phyloP scores from a whole-genome alignment of 2,329 filamentous ascomycete species.

The Delphinella strobiligena region DNA sequence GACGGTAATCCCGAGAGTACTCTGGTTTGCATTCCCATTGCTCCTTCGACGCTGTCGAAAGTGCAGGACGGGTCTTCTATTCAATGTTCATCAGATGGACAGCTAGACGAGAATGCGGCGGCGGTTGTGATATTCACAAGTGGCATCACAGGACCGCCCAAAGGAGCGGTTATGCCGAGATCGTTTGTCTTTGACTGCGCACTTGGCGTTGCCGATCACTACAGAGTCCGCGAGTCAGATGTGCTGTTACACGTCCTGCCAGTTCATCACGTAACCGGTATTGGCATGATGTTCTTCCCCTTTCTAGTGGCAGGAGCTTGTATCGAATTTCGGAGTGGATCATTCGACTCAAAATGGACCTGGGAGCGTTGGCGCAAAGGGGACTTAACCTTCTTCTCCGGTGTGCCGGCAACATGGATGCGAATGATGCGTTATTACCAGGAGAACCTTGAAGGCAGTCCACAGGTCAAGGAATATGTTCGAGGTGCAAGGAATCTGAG shows the following conservation, averaged over 20 bases:
- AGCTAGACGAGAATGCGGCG: slow-evolving; percentile 27
- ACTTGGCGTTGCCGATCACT: slow-evolving; percentile 29
- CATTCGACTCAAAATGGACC: slow-evolving; percentile 29
- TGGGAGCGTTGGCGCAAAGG: slow-evolving; percentile 34
- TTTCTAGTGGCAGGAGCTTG: slow-evolving; percentile 33
- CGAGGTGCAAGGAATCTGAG: slow-evolving; percentile 29
- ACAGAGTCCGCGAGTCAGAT: slow-evolving; percentile 25
- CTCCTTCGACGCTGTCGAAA: slow-evolving; percentile 20
- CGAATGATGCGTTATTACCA: slow-evolving; percentile 35
- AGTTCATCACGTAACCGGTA: slow-evolving; percentile 39
- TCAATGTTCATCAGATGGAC: slow-evolving; percentile 28
- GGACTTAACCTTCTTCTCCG: slow-evolving; percentile 37
- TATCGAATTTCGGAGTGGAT: slow-evolving; percentile 35
- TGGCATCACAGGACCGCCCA: slow-evolving; percentile 35
- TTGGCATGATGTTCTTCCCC: slow-evolving; percentile 38
- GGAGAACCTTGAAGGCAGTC: slow-evolving; percentile 19
- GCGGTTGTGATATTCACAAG: slow-evolving; percentile 35
- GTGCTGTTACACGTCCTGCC: slow-evolving; percentile 38
- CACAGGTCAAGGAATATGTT: slow-evolving; percentile 27
- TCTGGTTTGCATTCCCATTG: slow-evolving; percentile 27
- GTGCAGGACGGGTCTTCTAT: slow-evolving; percentile 22
- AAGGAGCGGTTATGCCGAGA: slow-evolving; percentile 33
- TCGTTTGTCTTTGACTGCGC: slow-evolving; percentile 27
- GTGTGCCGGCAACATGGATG: slow-evolving; percentile 40
- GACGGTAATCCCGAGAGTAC: slow-evolving; percentile 13